Conservation (phyloP, 805 yeast genomes). For the Kodamaea neixiangensis region DNA sequence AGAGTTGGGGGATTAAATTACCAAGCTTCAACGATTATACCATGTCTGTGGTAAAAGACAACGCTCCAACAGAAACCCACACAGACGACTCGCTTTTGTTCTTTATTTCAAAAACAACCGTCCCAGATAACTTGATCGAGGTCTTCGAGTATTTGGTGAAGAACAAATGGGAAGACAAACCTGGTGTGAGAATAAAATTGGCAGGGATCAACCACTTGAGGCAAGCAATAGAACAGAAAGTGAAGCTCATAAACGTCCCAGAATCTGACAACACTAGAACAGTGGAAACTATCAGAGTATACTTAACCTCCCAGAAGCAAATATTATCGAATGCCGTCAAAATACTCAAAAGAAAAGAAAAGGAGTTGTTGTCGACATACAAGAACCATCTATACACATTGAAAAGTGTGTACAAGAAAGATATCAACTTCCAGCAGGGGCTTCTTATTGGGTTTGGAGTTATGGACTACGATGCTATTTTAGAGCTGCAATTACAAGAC, state of each 20-base stretch:
- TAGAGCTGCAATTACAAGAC: constrained; percentile 50
- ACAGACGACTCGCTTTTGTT: constrained; percentile 41
- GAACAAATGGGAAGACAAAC: constrained; percentile 45
- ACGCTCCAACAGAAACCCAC: constrained; percentile 3
- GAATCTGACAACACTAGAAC: constrained; percentile 4
- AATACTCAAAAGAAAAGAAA: constrained; percentile 47
- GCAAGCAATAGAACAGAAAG: constrained; percentile 53
- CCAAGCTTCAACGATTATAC: constrained; percentile 42
- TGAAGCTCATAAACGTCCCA: constrained; percentile 25
- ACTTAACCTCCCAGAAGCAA: constrained; percentile 50
- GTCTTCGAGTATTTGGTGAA: constrained; percentile 58
- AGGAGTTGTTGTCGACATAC: constrained; percentile 40
- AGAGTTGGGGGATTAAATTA: constrained; percentile 36
- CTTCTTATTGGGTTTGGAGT: constrained; percentile 59
- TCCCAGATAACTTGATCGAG: constrained; percentile 48
- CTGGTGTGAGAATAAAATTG: constrained; percentile 48
- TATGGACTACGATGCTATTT: constrained; percentile 52
- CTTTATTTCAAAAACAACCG: constrained; percentile 31
- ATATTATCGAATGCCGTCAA: constrained; percentile 50
- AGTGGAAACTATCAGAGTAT: constrained; percentile 20
- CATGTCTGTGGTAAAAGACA: constrained; percentile 29
- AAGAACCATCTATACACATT: constrained; percentile 53
- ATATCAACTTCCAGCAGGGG: constrained; percentile 53
- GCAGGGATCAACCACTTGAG: constrained; percentile 62
- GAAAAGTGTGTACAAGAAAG: constrained; percentile 58